Base-by-base conservation (phyloP, 2,329 filamentous ascomycete species). In the Sporothrix brunneoviolacea region DNA sequence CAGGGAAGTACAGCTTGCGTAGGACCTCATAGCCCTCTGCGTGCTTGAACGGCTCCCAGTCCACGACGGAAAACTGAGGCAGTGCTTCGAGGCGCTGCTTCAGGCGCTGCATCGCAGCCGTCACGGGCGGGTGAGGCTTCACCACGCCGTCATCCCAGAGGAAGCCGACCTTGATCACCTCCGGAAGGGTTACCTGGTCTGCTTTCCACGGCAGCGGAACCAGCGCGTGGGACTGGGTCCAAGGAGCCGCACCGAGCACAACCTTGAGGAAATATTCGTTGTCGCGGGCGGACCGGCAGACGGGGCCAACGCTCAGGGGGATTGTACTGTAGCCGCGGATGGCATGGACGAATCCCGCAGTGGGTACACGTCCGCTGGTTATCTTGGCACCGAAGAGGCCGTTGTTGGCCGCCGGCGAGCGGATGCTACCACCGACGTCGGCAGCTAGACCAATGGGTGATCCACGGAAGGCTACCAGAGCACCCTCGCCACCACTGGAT, bases 381-480 rank as follows among this genome's bases (percentile, higher is more conserved):
- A 18, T n/a, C 22, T 39, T 37, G 32, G 21, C 15, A 9, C 44
- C 44, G n/a, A 27, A 47, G 7, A 47, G 33, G 24, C 44, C 44
- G 24, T 39, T 38, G 19, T 30, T 28, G 33, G 36, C 33, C 8
- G 44, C 44, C 10, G 44, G 44, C 21, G 24, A 27, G 18, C 44
- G 44, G 16, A 47, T 47, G n/a, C 21, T 28, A 13, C 44, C 44
- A 10, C 33, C 44, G 22, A 37, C 19, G 35, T 47, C 44, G 36
- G 33, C 22, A 15, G 21, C 44, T n/a, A 47, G 12, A 15, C 44
- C 44, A 15, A 47, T 37, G 3, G 36, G 33, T 8, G 44, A 47
- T 5, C 44, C 44, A 12, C 35, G 18, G 12, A 47, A 30, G 24
- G 19, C 33, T 10, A 47, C 33, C 3, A 47, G 44, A 6, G 44